Conservation (phyloP, 768 basidiomycete genomes). For the Vishniacozyma victoriae region DNA sequence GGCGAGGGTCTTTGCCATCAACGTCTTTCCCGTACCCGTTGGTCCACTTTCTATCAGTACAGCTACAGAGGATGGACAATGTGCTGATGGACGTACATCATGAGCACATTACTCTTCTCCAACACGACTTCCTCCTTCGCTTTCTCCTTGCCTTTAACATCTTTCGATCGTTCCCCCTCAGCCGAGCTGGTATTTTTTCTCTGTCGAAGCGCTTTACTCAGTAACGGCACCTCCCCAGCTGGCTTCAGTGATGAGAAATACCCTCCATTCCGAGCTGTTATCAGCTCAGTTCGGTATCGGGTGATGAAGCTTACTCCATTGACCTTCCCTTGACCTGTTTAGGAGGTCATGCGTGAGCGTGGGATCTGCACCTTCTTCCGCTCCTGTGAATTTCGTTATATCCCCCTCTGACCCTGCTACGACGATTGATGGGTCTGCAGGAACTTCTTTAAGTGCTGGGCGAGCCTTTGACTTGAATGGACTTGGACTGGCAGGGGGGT, state of each 20-base stretch:
- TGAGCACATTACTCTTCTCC: constrained; percentile 93
- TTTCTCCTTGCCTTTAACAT: not conserved
- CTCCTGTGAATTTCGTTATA: constrained; percentile 18
- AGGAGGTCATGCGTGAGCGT: constrained; percentile 35
- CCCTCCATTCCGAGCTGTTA: constrained; percentile 29
- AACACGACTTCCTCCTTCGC: constrained; percentile 47
- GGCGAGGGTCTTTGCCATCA: constrained; percentile 86
- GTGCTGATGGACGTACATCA: constrained; percentile 59
- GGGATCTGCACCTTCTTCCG: constrained; percentile 25
- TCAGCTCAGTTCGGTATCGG: constrained; percentile 3
- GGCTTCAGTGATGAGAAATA: constrained; percentile 28
- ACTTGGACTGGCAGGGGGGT: too few species aligned
- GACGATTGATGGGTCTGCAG: too few species aligned
- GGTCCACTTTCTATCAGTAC: constrained; percentile 34
- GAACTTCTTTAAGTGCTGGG: too few species aligned
- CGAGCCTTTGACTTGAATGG: too few species aligned
- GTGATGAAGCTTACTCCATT: constrained; percentile 24
- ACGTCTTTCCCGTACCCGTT: constrained; percentile 66
- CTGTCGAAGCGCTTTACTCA: constrained; percentile 13
- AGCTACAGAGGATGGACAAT: not conserved
- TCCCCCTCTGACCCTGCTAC: too few species aligned
- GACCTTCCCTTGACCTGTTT: constrained; percentile 21
- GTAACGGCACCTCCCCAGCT: constrained; percentile 11
- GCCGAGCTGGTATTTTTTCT: constrained; percentile 9
- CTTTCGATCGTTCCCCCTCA: not conserved